Evolutionary conservation across 495 filamentous ascomycete species (phyloP).

Genomic region (Penicillium goetzii): DNA sequence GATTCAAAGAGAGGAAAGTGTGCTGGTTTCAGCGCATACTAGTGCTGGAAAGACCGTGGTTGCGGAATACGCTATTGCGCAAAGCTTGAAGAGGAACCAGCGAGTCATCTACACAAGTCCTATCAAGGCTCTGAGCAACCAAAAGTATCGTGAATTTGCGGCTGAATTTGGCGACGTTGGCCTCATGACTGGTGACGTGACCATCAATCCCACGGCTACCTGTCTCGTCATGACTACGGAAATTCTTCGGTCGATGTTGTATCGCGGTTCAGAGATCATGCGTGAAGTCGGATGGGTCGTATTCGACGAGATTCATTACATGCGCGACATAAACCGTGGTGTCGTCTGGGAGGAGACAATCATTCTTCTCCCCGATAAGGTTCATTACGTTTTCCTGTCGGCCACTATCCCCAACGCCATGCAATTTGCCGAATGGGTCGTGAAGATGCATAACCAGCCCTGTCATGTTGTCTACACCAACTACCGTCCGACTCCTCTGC

Average conservation of each 20-base stretch:
- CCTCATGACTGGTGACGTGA: slow-evolving; percentile 98
- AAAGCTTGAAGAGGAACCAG: slow-evolving; percentile 95
- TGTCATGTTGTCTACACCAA: slow-evolving; percentile 99
- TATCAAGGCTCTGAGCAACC: slow-evolving; percentile 97
- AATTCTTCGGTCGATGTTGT: slow-evolving; percentile 98
- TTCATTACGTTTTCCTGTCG: slow-evolving; percentile 96
- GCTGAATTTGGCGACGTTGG: slow-evolving; percentile 97
- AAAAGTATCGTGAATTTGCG: slow-evolving; percentile 95
- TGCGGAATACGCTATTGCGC: slow-evolving; percentile 97
- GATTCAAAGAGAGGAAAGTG: slow-evolving; percentile 93
- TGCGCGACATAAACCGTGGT: slow-evolving; percentile 79
- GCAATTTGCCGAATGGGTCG: slow-evolving; percentile 99
- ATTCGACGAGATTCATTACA: slow-evolving; percentile 98
- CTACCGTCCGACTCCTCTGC: slow-evolving; percentile 92
- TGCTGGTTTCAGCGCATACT: slow-evolving; percentile 95
- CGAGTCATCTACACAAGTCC: slow-evolving; percentile 99
- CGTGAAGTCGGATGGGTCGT: slow-evolving; percentile 97
- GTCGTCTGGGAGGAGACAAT: slow-evolving; percentile 99
- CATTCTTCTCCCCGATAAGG: slow-evolving; percentile 95
- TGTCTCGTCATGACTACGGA: slow-evolving; percentile 99
- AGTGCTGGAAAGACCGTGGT: slow-evolving; percentile 98
- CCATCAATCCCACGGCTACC: slow-evolving; percentile 96
- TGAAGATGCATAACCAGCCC: slow-evolving; percentile 93
- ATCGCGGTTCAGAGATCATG: slow-evolving; percentile 98
- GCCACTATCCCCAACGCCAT: slow-evolving; percentile 99